Base-by-base conservation (phyloP, 108 stramenopile species). In the Fragilariopsis cylindrus region DNA sequence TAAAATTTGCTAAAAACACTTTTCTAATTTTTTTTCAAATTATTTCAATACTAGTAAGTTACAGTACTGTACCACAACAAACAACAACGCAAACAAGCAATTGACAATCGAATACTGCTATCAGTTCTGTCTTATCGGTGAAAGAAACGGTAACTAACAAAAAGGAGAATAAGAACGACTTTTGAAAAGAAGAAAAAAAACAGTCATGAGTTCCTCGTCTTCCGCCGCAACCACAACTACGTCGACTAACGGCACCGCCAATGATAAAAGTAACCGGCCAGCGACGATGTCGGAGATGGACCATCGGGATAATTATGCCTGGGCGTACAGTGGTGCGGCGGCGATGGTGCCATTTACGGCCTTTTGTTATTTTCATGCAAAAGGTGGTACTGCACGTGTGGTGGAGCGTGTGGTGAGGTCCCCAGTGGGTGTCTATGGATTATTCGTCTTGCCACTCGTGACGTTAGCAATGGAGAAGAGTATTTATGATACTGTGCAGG, bases 401-500 rank as follows among this genome's bases (percentile, higher is more conserved):
- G 86, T 95, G 13, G 89, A 90, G 21, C 65, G 78, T 0, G 86
- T 95, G 3, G 91, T 89, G 8, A 70, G 71, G 55, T 86, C 82
- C 40, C 91, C 94, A 0, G 89, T 90, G 15, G 94, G 94, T 4
- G 90, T 93, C 0, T 92, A 92, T 71, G 94, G 92, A 45, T 69
- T 95, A 52, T 77, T 95, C 40, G 90, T 83, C 3, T 60, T 95
- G 69, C 94, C 94, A 7, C 92, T 95, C 69, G 56, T 81, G 1
- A 90, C 94, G 41, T 60, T 95, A 60, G 90, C 75, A 0, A 92
- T 92, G 90, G 94, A 95, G 73, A 95, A 95, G 69, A 80, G 79
- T 16, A 90, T 95, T 56, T 95, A 95, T 68, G 94, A 95, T 65
- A 90, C 90, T 0, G 91, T 88, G 4, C 94, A 95, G 70, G 68